Conservation (phyloP, 768 basidiomycete genomes). For the Pleurotus ostreatus region DNA sequence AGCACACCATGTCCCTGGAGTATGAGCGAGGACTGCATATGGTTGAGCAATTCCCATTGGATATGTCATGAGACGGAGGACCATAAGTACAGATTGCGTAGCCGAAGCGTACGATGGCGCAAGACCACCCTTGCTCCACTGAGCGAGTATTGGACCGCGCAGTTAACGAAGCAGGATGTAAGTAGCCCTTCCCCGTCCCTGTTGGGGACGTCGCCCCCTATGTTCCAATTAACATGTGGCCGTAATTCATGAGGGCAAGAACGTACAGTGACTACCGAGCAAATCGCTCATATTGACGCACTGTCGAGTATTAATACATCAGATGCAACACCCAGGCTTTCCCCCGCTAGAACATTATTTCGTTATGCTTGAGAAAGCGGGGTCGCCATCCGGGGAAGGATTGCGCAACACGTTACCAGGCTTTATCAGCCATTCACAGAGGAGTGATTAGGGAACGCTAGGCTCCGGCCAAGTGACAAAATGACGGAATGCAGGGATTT, state of each 20-base stretch:
- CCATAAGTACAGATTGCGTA: constrained; percentile 9
- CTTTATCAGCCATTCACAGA: neutral
- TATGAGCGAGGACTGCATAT: neutral
- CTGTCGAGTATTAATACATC: too few relatives aligned
- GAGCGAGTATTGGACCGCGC: neutral
- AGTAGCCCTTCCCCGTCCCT: neutral
- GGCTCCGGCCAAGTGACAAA: neutral
- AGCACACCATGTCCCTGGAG: constrained; percentile 18
- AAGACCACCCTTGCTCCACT: constrained; percentile 9
- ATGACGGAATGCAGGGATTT: neutral
- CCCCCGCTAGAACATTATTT: too few relatives aligned
- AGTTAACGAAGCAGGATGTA: neutral
- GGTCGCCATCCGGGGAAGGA: neutral
- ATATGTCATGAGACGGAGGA: constrained; percentile 7
- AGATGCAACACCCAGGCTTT: too few relatives aligned
- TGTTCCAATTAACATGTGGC: too few relatives aligned
- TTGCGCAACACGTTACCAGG: neutral
- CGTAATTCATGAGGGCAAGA: too few relatives aligned
- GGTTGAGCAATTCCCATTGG: neutral
- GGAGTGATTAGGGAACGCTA: too few relatives aligned
- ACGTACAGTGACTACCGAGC: too few relatives aligned
- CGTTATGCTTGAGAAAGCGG: neutral
- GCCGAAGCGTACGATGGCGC: constrained; percentile 17
- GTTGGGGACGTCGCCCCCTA: too few relatives aligned
- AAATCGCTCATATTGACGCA: too few relatives aligned